A percentile compares a stretch with the other conserved stretches of the same genome.
phyloP scores from a whole-genome alignment of 192 early-diverging fungal species.

The Paraglomus brasilianum region DNA sequence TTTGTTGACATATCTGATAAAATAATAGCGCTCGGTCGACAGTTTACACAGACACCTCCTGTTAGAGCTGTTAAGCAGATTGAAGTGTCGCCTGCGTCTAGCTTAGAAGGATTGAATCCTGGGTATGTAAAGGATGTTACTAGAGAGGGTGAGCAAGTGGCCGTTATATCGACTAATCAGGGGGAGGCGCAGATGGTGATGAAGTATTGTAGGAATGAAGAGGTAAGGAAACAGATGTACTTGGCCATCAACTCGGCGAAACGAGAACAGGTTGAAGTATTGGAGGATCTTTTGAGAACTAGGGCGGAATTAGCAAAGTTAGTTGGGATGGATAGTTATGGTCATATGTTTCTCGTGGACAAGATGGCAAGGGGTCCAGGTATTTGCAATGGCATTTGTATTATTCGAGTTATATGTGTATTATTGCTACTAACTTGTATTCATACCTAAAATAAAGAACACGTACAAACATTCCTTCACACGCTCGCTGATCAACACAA shows the following conservation, averaged over 20 bases:
- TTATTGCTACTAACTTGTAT: neutral
- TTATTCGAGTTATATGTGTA: constrained; percentile 8
- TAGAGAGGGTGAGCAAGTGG: constrained; percentile 41
- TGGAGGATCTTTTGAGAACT: constrained; percentile 75
- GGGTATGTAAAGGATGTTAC: constrained; percentile 36
- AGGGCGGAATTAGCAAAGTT: constrained; percentile 72
- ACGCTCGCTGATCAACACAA: constrained; percentile 60
- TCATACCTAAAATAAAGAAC: constrained; percentile 44
- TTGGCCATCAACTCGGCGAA: constrained; percentile 71
- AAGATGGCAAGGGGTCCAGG: constrained; percentile 91
- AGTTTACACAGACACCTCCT: constrained; percentile 61
- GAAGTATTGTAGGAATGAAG: constrained; percentile 60
- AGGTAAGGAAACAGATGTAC: constrained; percentile 71
- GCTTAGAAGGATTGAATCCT: constrained; percentile 42
- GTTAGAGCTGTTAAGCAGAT: constrained; percentile 38
- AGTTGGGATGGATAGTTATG: constrained; percentile 80
- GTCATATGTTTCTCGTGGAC: constrained; percentile 80
- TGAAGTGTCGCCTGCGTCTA: constrained; percentile 38
- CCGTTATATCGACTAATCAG: constrained; percentile 59
- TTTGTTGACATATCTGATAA: constrained; percentile 85
- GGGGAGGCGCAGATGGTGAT: constrained; percentile 62
- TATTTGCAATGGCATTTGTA: constrained; percentile 29
- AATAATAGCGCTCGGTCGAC: constrained; percentile 74
- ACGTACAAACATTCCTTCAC: constrained; percentile 83
- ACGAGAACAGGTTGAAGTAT: constrained; percentile 56